Evolutionary conservation across 192 early-diverging fungal genomes (phyloP).

Genomic region (Linnemannia hyalina): DNA sequence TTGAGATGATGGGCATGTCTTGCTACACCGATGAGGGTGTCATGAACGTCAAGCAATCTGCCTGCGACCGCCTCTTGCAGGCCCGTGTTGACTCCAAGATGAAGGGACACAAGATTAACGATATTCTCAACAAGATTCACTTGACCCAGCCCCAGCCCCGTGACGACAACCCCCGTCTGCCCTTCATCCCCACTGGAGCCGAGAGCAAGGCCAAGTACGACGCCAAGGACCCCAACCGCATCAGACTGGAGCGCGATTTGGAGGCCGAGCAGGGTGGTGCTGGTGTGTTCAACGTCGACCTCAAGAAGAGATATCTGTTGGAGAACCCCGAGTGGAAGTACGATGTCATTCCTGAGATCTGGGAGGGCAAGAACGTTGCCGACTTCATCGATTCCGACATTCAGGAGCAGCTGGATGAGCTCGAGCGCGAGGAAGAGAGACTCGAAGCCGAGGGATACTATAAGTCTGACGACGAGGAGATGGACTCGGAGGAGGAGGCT

Average conservation of each 20-base stretch:
- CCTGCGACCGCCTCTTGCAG: conserved; percentile 93
- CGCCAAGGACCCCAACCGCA: conserved; percentile 81
- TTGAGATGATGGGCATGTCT: conserved; percentile 83
- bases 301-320: conserved; percentile 92
- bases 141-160: conserved; percentile 89
- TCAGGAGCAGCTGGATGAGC: conserved; percentile 90
- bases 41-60: conserved; percentile 90
- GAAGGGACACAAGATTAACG: conserved; percentile 86
- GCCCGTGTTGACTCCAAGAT: conserved; percentile 95
- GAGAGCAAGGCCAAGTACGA: conserved; percentile 79
- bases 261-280: conserved; percentile 91
- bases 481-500: conserved; percentile 84
- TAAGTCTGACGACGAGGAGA: conserved; percentile 78
- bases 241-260: conserved; percentile 87
- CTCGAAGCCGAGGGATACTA: conserved; percentile 93
- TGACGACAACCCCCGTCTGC: conserved; percentile 84
- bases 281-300: conserved; percentile 94
- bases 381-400: conserved; percentile 99
- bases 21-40: conserved; percentile 95
- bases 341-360: conserved; percentile 97
- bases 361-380: conserved; percentile 97
- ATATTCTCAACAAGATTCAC: conserved; percentile 95
- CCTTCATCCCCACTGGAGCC: conserved; percentile 83
- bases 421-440: conserved; percentile 96
- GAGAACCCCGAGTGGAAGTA: conserved; percentile 91